These are phyloP conservation scores for Thalia dealbata DNA, from an alignment of 176 grass and related monocot species.

Conservation along the genomic window DNA sequence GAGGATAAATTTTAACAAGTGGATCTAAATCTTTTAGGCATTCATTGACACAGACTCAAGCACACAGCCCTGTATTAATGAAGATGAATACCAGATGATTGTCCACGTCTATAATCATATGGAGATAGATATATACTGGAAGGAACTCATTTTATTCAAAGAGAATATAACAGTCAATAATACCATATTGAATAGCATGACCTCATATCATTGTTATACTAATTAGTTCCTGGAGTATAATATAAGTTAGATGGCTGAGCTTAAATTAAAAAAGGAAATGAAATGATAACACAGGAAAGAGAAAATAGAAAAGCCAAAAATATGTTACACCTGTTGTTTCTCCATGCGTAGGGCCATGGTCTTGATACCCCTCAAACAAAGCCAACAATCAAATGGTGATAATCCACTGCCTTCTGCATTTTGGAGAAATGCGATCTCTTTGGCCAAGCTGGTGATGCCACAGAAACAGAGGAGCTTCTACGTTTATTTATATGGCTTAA, in stretches of 20 bases:
- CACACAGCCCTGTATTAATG: too few species aligned
- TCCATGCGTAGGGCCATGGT: conserved; percentile 90
- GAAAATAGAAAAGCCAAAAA: conserved; percentile 71
- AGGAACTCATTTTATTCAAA: not conserved
- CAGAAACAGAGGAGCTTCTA: conserved; percentile 2
- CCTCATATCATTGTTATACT: not conserved
- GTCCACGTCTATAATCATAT: too few species aligned
- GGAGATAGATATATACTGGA: too few species aligned
- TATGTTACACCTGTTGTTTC: conserved; percentile 68
- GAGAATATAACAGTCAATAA: not conserved
- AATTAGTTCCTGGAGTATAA: too few species aligned
- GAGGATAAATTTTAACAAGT: too few species aligned
- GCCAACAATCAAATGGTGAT: conserved; percentile 91
- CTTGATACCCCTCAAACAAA: conserved; percentile 92
- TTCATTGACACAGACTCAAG: too few species aligned
- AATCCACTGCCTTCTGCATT: conserved; percentile 91
- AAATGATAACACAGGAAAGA: not conserved
- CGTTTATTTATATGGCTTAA: not conserved
- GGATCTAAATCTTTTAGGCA: too few species aligned
- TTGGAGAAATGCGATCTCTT: conserved; percentile 91
- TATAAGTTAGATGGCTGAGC: too few species aligned
- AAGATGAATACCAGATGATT: too few species aligned
- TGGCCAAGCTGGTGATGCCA: conserved; percentile 51
- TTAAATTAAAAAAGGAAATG: too few species aligned
- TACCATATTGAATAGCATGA: not conserved